A percentile compares a stretch with the other conserved stretches of the same genome.
These are phyloP conservation scores for Maudiozyma saulgeensis DNA, from an alignment of 805 yeast species.

Conservation along the genomic window DNA sequence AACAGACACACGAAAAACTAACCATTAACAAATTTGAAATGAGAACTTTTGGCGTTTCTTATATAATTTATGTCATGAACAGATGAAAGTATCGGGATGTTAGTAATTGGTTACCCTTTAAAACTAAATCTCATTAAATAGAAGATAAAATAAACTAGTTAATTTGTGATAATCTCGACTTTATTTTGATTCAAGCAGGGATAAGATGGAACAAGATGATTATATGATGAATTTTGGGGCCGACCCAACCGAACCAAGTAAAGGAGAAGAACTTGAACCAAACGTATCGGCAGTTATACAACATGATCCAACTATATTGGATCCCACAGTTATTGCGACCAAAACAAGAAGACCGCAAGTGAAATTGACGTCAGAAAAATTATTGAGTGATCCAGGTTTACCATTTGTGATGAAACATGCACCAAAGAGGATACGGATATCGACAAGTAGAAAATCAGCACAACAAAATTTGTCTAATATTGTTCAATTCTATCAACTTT, in stretches of 20 bases:
- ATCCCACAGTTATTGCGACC: conserved; percentile 20
- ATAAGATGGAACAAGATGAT: conserved; percentile 5
- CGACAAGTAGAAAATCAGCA: conserved; percentile 17
- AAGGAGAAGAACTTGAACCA: neutral
- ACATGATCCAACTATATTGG: conserved; percentile 8
- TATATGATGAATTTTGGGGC: conserved; percentile 1
- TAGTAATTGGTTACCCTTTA: no score
- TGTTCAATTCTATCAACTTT: conserved; percentile 51
- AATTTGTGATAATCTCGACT: neutral
- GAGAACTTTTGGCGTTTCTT: no score
- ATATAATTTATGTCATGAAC: no score
- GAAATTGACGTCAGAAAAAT: conserved; percentile 42
- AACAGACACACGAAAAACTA: no score
- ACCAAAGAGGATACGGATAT: conserved; percentile 27
- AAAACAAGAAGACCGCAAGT: conserved; percentile 28
- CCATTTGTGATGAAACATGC: conserved; percentile 38
- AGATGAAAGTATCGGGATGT: no score
- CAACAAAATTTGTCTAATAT: conserved; percentile 28
- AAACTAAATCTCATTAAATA: no score
- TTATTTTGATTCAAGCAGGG: neutral
- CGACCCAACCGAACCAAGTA: neutral
- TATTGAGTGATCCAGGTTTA: conserved; percentile 48
- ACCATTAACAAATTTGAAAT: no score
- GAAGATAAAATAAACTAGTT: neutral
- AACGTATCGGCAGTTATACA: neutral